Percentiles rank a stretch among this genome's conserved stretches.
Evolutionary conservation across 176 grass and related monocot species (phyloP).

Genomic region (Zea mays): DNA sequence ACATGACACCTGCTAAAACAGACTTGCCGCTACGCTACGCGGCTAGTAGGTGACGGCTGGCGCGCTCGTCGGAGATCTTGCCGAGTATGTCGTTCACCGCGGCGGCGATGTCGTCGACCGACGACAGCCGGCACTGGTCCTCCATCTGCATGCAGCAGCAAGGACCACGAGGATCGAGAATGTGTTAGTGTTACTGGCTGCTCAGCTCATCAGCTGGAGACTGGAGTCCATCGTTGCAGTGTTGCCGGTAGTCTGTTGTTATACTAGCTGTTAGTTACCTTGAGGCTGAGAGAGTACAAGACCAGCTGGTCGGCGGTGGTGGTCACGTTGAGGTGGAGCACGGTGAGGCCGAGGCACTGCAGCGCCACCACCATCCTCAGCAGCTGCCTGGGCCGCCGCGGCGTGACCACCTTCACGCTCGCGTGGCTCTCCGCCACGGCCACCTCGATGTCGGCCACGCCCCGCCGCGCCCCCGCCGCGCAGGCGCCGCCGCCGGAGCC

Average conservation of each 20-base stretch:
- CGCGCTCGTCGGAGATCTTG: slow-evolving; percentile 41
- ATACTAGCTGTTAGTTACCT: slow-evolving; percentile 15
- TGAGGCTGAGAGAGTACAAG: slow-evolving; percentile 57
- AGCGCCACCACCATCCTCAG: slow-evolving; percentile 54
- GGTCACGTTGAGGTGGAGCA: slow-evolving; percentile 64
- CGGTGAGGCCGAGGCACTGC: slow-evolving; percentile 51
- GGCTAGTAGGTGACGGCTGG: background rate
- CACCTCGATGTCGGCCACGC: slow-evolving; percentile 74
- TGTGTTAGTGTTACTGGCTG: background rate
- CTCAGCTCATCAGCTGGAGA: background rate
- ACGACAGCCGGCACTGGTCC: slow-evolving; percentile 60
- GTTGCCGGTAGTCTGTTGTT: no score
- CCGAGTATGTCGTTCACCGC: slow-evolving; percentile 63
- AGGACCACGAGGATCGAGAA: background rate
- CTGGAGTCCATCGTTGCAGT: no score
- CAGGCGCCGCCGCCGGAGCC: background rate
- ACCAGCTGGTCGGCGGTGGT: slow-evolving; percentile 35
- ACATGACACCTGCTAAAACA: background rate
- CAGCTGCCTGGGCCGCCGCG: slow-evolving; percentile 66
- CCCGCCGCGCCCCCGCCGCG: background rate
- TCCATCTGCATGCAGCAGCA: slow-evolving; percentile 51
- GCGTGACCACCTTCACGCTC: slow-evolving; percentile 65
- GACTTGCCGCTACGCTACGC: background rate
- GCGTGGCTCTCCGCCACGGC: slow-evolving; percentile 78
- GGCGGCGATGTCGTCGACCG: slow-evolving; percentile 71